Base-by-base conservation (phyloP, 148 eudicot genomes). In the Rhododendron vialii region DNA sequence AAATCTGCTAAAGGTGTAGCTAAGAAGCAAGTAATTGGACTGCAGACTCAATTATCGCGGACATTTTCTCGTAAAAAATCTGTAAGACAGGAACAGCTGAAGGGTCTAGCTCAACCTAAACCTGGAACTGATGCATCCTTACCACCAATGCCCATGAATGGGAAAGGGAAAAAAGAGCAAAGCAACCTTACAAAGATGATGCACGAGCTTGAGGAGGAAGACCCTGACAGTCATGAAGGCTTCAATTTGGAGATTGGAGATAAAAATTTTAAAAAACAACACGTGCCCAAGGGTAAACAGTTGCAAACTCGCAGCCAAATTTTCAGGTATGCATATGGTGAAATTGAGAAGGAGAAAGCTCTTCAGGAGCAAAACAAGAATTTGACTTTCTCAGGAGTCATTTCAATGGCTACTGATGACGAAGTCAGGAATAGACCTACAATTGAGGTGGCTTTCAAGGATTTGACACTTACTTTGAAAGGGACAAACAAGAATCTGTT, bases 331-430 rank as follows among this genome's bases (percentile, higher is more conserved):
- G 98, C 98, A 28, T 95, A 95, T 83, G 96, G 94, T 74, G 94
- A 95, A 83, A 92, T 95, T 51, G 98, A 95, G 87, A 95, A 95
- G 88, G 98, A 95, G 84, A 95, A 95, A 76, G 94, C 93, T 57
- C 50, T 92, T 55, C 96, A 94, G 36, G 95, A 94, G 90, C 92
- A 89, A 84, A 92, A 90, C 85, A 86, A 92, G 53, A 88, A 92
- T 80, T 76, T 94, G 89, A 92, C 96, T 11, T 94, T 86, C 85
- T 93, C 95, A 22, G 96, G 95, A 57, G 89, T 94, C 22, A 91
- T 92, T 38, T 89, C 93, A 3, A 89, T 92, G 90, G 92, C 91
- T 55, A 84, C 89, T 30, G 94, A 91, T 78, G 74, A 67, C 45
- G 96, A 92, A n/a, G 43, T 88, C 22, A 67, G 91, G 55, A 90